Conservation (phyloP, 2,329 filamentous ascomycete genomes). For the Aspergillus fructus region DNA sequence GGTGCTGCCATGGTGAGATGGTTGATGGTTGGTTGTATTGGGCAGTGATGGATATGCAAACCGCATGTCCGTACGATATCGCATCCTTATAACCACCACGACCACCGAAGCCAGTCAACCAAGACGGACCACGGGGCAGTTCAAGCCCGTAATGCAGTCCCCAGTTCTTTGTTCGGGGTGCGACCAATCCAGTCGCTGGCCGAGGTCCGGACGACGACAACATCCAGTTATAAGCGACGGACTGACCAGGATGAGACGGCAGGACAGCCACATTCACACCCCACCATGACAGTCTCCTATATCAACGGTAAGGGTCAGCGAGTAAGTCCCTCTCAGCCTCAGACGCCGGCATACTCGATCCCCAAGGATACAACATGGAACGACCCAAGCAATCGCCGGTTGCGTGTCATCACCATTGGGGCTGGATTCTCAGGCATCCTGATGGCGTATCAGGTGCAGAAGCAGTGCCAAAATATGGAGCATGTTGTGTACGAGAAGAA, state of each 20-base stretch:
- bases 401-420: constrained; percentile 3
- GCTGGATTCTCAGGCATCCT: constrained; percentile 4
- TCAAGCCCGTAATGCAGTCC: too few species aligned
- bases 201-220: background rate
- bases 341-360: background rate
- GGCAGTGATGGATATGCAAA: background rate
- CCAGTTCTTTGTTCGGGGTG: background rate
- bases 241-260: background rate
- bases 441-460: constrained; percentile 11
- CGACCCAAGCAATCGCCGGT: constrained; percentile 1
- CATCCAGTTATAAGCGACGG: background rate
- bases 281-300: background rate
- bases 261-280: background rate
- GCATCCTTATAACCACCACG: background rate
- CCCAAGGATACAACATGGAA: background rate
- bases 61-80: background rate
- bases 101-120: too few species aligned
- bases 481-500: constrained; percentile 10
- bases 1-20: background rate
- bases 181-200: background rate
- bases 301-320: background rate
- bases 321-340: background rate
- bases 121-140: too few species aligned
- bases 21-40: background rate
- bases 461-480: background rate